Conservation (phyloP, 169 alveolate species). For the Eimeria acervulina region DNA sequence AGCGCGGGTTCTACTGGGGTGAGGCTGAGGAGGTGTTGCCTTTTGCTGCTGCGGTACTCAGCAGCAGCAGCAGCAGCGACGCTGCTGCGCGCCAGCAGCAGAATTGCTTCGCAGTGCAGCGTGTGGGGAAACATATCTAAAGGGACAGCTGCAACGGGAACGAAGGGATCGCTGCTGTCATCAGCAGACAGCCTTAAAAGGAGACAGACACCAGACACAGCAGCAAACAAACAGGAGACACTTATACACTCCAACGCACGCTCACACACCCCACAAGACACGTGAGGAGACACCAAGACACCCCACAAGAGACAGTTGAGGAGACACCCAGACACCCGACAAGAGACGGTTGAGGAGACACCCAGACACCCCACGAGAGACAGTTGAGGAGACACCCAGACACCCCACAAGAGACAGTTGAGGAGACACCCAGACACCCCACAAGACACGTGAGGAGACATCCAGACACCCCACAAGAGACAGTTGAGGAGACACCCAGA, state of each 20-base stretch:
- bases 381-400: no score
- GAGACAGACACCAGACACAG: not conserved
- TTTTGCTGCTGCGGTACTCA: not conserved
- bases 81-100: slow-evolving; percentile 68
- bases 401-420: no score
- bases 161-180: slow-evolving; percentile 15
- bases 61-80: slow-evolving; percentile 23
- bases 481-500: no score
- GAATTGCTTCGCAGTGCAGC: slow-evolving; percentile 84
- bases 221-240: slow-evolving; percentile 1
- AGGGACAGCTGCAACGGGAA: slow-evolving; percentile 9
- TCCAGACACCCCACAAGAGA: no score
- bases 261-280: no score
- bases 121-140: slow-evolving; percentile 88
- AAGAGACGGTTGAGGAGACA: no score
- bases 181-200: not conserved
- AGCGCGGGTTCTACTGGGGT: slow-evolving; percentile 4
- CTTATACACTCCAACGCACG: not conserved
- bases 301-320: no score
- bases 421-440: no score
- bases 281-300: no score
- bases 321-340: no score
- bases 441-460: no score
- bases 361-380: no score
- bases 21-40: not conserved